Conservation (phyloP, 164 flowering plant genomes). For the grape (Vitis vinifera) region DNA sequence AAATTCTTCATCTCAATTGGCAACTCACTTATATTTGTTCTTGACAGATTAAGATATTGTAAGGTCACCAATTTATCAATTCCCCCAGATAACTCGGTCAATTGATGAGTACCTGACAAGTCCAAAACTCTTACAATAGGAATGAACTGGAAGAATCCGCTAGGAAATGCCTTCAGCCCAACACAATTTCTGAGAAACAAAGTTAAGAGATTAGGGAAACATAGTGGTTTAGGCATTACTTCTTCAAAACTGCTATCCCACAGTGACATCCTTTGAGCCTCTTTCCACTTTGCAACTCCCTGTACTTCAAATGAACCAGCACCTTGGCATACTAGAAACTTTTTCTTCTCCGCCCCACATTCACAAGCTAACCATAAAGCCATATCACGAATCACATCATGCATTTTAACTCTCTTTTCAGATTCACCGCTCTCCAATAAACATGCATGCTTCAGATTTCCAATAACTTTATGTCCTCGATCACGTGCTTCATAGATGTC, state of each 20-base stretch:
- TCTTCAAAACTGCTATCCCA: background rate
- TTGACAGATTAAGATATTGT: constrained; percentile 11
- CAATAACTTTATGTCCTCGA: constrained; percentile 5
- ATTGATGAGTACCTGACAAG: background rate
- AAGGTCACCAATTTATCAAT: background rate
- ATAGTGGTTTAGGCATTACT: background rate
- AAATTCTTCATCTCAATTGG: constrained; percentile 4
- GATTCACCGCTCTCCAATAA: constrained; percentile 1
- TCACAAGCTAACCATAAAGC: constrained; percentile 18
- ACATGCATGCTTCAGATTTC: constrained; percentile 2
- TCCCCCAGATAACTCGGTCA: background rate
- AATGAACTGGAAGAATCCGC: constrained; percentile 1
- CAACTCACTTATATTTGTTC: background rate
- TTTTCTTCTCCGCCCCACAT: background rate
- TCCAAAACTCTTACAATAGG: constrained; percentile 1
- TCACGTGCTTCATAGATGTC: background rate
- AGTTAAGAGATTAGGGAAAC: background rate
- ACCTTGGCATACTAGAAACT: too few species aligned
- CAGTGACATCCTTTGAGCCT: background rate
- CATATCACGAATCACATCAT: constrained; percentile 19
- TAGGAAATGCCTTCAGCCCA: background rate
- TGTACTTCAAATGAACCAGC: background rate
- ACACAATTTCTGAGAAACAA: background rate
- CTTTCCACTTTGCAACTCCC: background rate
- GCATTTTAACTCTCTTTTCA: constrained; percentile 5